These are phyloP conservation scores for Didymella lethalis DNA, from an alignment of 2,329 filamentous ascomycete species.

Conservation along the genomic window DNA sequence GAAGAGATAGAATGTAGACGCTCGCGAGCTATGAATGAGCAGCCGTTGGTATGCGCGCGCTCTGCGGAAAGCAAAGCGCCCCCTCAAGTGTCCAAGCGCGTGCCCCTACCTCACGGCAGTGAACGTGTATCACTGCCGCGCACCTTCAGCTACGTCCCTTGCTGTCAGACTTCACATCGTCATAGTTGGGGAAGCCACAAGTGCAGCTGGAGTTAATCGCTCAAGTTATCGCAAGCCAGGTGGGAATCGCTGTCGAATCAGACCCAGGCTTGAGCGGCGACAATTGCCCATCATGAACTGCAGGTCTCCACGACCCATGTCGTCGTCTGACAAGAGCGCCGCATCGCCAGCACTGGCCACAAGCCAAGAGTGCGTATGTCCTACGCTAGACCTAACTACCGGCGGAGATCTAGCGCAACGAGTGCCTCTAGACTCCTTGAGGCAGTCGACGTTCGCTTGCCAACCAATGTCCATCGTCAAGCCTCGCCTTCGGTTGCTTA, in stretches of 20 bases:
- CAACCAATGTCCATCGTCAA: slow-evolving; percentile 14
- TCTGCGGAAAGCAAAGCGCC: neutral
- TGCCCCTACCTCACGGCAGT: slow-evolving; percentile 6
- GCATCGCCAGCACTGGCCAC: slow-evolving; percentile 5
- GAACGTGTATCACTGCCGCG: neutral
- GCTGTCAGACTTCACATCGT: slow-evolving; percentile 11
- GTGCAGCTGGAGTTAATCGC: slow-evolving; percentile 6
- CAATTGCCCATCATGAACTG: slow-evolving; percentile 7
- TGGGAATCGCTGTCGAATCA: slow-evolving; percentile 9
- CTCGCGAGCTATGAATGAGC: neutral
- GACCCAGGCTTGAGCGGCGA: slow-evolving; percentile 9
- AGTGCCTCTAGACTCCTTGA: slow-evolving; percentile 8
- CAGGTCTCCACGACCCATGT: slow-evolving; percentile 8
- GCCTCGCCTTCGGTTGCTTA: slow-evolving; percentile 18
- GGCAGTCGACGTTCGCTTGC: slow-evolving; percentile 11
- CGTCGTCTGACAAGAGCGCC: slow-evolving; percentile 15
- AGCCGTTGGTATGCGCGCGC: slow-evolving; percentile 1
- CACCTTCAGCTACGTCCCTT: slow-evolving; percentile 3
- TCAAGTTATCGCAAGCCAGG: slow-evolving; percentile 8
- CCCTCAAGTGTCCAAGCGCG: neutral
- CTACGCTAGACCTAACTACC: slow-evolving; percentile 5
- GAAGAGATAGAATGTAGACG: neutral
- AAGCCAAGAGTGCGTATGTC: slow-evolving; percentile 7
- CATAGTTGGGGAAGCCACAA: slow-evolving; percentile 19
- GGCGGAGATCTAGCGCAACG: slow-evolving; percentile 14